Evolutionary conservation across 805 yeast species (phyloP), one percentile per base, ranked within the genome.

Genomic region (Lachancea cidri): DNA sequence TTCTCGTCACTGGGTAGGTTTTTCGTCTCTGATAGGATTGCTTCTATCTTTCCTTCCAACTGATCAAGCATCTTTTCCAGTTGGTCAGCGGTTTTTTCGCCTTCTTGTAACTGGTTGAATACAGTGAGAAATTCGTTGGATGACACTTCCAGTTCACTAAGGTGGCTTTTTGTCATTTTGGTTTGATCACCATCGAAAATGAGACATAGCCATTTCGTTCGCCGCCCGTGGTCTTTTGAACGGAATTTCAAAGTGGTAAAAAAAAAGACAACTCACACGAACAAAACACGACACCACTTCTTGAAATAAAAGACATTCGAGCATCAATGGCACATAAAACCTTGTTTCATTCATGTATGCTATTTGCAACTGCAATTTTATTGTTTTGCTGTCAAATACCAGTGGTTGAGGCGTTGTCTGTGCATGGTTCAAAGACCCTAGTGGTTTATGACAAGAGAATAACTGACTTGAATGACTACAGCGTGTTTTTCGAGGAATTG

Each of bases 1-100:
- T 17, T 24, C 4, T 18, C 16, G 3, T 14, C 24, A 6, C 20
- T 31, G 17, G 4, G 5, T 8, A 15, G 22, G 5, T 31, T 29
- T 14, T 32, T 29, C 4, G 40, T 19, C 13, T 35, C 30, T 11
- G 40, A 17, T 13, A 44, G 29, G 11, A 44, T 17, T 6, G 37
- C 36, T 16, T 41, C 86, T 70, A 84, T 73, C 55, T 77, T 79
- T 30, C 72, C 72, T 53, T 84, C 91, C 36, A 84, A 62, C 16
- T 66, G 58, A 52, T 82, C 89, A 35, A 84, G 65, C 77, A 80
- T 72, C 50, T 67, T 67, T 59, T 84, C 93, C 46, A 84, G 64
- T 44, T 68, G 76, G 3, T 70, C 64, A 2, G 83, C 79, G 1
- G 86, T 81, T 44, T 65, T 57, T 56, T 84, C 93, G 2, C 87